Evolutionary conservation across 495 filamentous ascomycete genomes (phyloP), one percentile per base, ranked within the genome.

Genomic region (Massariosphaeria phaeospora): DNA sequence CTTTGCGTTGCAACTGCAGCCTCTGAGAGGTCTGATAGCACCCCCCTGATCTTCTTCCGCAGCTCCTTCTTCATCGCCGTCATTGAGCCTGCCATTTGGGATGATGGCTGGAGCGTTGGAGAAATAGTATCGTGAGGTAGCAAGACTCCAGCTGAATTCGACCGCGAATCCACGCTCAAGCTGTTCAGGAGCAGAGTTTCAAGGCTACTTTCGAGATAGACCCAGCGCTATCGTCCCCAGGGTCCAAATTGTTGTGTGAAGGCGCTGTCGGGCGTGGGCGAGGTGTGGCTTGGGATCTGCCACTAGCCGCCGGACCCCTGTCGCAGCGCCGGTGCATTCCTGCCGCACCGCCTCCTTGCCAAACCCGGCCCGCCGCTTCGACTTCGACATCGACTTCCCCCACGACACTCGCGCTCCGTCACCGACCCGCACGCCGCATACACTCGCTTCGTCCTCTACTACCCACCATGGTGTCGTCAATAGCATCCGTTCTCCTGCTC

Each of bases 61-160:
- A 93, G 72, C 50, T 88, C 83, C 61, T 83, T 82, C 72, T 95
- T 95, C 23, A 84, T 82, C 33, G 74, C 70, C 55, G 76, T 75
- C 21, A 87, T 47, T 13, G 48, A 66, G 40, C 70, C 67, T 1
- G 79, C 73, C 75, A 77, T 79, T 53, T n/a, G n/a, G n/a, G n/a
- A n/a, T n/a, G n/a, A n/a, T n/a, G n/a, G n/a, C n/a, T n/a, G 55
- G 24, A 17, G 12, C 43, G 39, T 51, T 46, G 21, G 46, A 51
- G 49, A 61, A 56, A 52, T 36, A 52, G 58, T 56, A 20, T n/a
- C 25, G 20, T 27, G n/a, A n/a, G n/a, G n/a, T n/a, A n/a, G n/a
- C n/a, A n/a, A n/a, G n/a, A n/a, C n/a, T n/a, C n/a, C 30, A n/a
- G 30, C 8, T 8, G 30, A 34, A n/a, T n/a, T 8, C n/a, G 30